These are phyloP conservation scores for Carex arenaria DNA, from an alignment of 202 grass and related monocot genomes.

Conservation along the genomic window DNA sequence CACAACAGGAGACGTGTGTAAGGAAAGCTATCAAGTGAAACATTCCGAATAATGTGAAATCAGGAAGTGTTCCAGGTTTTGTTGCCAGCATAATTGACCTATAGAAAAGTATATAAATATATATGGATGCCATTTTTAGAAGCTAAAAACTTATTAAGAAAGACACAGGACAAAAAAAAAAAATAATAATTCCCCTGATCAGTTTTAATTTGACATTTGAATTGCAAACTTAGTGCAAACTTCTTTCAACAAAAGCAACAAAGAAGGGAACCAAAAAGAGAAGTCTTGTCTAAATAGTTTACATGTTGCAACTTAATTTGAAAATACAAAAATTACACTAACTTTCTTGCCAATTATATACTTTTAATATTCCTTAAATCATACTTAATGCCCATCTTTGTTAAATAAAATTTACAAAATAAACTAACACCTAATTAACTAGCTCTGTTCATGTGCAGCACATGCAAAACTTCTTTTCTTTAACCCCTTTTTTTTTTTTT, in stretches of 20 bases:
- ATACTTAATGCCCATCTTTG: not conserved
- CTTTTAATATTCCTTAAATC: not conserved
- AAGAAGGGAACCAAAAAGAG: not conserved
- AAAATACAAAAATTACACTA: not conserved
- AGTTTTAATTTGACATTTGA: not conserved
- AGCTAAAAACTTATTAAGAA: not conserved
- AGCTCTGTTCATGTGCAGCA: not conserved
- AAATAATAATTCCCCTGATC: too few species aligned
- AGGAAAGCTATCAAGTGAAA: not conserved
- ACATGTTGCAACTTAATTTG: too few species aligned
- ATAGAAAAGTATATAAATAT: not conserved
- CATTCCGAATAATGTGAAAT: not conserved
- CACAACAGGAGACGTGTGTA: not conserved
- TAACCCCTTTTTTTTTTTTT: not conserved
- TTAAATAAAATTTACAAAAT: not conserved
- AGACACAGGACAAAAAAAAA: too few species aligned
- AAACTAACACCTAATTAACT: not conserved
- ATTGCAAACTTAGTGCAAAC: not conserved
- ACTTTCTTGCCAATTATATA: not conserved
- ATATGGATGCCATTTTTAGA: not conserved
- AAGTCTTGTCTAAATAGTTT: not conserved
- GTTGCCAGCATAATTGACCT: slow-evolving; percentile 6
- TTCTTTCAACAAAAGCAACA: not conserved
- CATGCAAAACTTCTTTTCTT: not conserved
- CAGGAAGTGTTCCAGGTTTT: slow-evolving; percentile 8